A percentile compares a stretch with the other conserved stretches of the same genome.
phyloP scores from a whole-genome alignment of 805 yeast genomes.

The Ogataea neopini region DNA sequence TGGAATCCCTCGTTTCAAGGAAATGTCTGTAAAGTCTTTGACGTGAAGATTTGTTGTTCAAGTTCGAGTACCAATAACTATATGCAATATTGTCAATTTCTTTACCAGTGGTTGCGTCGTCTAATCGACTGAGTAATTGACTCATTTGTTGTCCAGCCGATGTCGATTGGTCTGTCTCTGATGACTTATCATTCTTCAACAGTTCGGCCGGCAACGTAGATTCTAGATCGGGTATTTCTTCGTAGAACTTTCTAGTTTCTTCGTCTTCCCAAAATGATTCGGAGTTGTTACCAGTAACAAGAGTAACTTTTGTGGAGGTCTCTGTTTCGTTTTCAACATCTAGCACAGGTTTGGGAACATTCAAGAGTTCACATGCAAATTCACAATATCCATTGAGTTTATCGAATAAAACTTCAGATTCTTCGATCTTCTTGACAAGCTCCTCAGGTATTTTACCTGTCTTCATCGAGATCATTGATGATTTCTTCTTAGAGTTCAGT shows the following conservation, averaged over 20 bases:
- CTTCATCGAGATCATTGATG: slow-evolving; percentile 58
- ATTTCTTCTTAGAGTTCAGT: slow-evolving; percentile 38
- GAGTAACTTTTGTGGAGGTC: slow-evolving; percentile 29
- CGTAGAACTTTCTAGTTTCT: slow-evolving; percentile 66
- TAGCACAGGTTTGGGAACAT: slow-evolving; percentile 39
- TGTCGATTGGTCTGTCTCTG: neutral
- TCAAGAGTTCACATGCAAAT: slow-evolving; percentile 44
- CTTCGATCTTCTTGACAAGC: slow-evolving; percentile 25
- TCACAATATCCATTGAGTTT: slow-evolving; percentile 45
- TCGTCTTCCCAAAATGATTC: slow-evolving; percentile 60
- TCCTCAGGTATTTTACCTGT: slow-evolving; percentile 59
- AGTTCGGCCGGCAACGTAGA: slow-evolving; percentile 34
- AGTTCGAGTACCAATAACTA: slow-evolving; percentile 47
- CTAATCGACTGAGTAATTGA: slow-evolving; percentile 20
- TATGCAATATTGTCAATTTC: slow-evolving; percentile 51
- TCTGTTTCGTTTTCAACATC: slow-evolving; percentile 31
- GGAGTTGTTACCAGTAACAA: slow-evolving; percentile 19
- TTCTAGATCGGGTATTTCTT: slow-evolving; percentile 47
- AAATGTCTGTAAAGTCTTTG: slow-evolving; percentile 60
- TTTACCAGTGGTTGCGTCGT: slow-evolving; percentile 44
- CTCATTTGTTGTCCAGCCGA: slow-evolving; percentile 20
- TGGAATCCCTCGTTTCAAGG: slow-evolving; percentile 46
- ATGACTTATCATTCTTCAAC: slow-evolving; percentile 17
- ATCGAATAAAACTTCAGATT: slow-evolving; percentile 38
- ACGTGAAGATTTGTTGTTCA: slow-evolving; percentile 74